Conservation (phyloP, 148 eudicot genomes). For the Oxyria digyna region DNA sequence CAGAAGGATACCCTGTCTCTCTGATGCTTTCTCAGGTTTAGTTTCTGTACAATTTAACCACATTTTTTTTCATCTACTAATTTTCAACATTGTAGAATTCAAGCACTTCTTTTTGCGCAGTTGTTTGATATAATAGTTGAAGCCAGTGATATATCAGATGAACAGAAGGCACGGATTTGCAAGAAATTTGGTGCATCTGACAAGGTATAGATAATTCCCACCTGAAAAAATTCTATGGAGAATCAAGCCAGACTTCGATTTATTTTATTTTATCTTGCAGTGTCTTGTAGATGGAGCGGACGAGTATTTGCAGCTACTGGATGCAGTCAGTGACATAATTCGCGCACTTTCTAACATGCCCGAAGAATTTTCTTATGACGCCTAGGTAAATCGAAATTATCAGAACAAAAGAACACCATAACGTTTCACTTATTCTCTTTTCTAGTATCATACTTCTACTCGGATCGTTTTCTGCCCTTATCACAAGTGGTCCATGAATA, state of each 20-base stretch:
- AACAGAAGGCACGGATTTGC: conserved; percentile 76
- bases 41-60: background rate
- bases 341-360: conserved; percentile 62
- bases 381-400: conserved; percentile 11
- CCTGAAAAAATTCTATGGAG: background rate
- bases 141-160: conserved; percentile 52
- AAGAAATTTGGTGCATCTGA: conserved; percentile 71
- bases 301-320: conserved; percentile 90
- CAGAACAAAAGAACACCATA: background rate
- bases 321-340: conserved; percentile 61
- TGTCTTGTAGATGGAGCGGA: conserved; percentile 94
- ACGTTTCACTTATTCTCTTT: background rate
- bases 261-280: conserved; percentile 25
- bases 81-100: background rate
- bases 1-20: conserved; percentile 91
- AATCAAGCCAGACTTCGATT: background rate
- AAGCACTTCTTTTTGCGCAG: conserved; percentile 20
- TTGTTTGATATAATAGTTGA: conserved; percentile 62
- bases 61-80: background rate
- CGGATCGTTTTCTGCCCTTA: background rate
- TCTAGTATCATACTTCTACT: conserved; percentile 1
- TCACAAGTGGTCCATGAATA: conserved; percentile 6
- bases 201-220: conserved; percentile 34
- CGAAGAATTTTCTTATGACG: conserved; percentile 29
- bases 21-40: conserved; percentile 83